These are phyloP conservation scores for Hanseniaspora taiwanica DNA, from an alignment of 805 yeast species.

Conservation along the genomic window DNA sequence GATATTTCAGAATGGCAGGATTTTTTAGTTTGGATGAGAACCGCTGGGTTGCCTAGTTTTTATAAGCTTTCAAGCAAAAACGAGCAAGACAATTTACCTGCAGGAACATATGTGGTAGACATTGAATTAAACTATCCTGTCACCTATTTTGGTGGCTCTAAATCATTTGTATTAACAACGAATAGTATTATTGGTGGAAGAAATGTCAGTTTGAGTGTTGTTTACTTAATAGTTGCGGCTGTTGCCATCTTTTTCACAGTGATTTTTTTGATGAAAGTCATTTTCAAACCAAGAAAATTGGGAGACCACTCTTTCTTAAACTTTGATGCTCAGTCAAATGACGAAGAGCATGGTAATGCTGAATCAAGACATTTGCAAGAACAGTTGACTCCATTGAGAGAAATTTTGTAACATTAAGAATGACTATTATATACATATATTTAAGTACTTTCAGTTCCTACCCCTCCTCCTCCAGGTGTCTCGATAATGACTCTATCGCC, in stretches of 20 bases:
- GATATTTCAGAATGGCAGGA: constrained; percentile 55
- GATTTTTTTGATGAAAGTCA: constrained; percentile 65
- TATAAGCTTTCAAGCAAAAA: constrained; percentile 73
- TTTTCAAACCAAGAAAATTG: constrained; percentile 70
- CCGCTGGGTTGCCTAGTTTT: constrained; percentile 86
- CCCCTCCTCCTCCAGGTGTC: constrained; percentile 47
- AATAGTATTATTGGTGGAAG: constrained; percentile 80
- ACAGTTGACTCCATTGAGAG: constrained; percentile 10
- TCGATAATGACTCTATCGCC: constrained; percentile 58
- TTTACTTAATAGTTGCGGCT: constrained; percentile 76
- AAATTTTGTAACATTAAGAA: constrained; percentile 9
- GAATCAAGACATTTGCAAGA: not conserved
- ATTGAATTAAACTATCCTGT: constrained; percentile 77
- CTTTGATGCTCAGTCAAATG: constrained; percentile 19
- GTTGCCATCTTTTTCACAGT: constrained; percentile 58
- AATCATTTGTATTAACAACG: constrained; percentile 69
- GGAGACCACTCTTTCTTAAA: constrained; percentile 67
- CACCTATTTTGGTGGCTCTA: constrained; percentile 74
- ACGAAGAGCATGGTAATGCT: constrained; percentile 4
- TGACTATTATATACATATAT: too few relatives aligned
- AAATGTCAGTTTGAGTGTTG: constrained; percentile 70
- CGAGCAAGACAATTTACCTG: constrained; percentile 36
- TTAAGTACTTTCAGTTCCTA: not conserved
- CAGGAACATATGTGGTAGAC: constrained; percentile 59
- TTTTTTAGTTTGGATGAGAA: constrained; percentile 80